Percentiles rank a stretch among this genome's conserved stretches.
phyloP scores from a whole-genome alignment of 768 basidiomycete genomes.

The Lepiota brunneoincarnata region DNA sequence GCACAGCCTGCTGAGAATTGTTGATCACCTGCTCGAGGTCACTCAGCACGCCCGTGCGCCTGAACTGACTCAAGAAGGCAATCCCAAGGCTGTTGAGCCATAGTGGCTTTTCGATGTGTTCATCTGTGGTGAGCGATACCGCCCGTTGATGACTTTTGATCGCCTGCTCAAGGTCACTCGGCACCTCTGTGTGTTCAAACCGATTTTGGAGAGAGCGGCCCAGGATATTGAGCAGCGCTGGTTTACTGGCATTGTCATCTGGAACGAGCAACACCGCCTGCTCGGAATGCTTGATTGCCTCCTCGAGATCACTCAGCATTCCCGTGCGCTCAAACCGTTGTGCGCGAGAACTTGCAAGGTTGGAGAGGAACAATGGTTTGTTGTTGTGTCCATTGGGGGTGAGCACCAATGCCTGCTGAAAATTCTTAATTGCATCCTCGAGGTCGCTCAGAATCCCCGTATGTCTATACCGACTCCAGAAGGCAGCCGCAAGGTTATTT shows the following conservation, averaged over 20 bases:
- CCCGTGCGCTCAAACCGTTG: slow-evolving; percentile 13
- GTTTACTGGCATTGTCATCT: no score
- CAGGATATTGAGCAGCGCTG: neutral
- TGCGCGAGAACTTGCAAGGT: neutral
- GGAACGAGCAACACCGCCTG: no score
- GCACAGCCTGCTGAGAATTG: neutral
- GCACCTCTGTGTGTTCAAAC: slow-evolving; percentile 4
- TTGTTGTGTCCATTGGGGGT: neutral
- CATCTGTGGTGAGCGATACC: neutral
- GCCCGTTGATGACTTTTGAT: neutral
- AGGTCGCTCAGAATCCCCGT: neutral
- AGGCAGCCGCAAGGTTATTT: neutral
- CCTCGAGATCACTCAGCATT: slow-evolving; percentile 10
- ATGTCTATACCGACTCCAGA: neutral
- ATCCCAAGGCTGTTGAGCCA: neutral
- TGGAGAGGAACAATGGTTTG: neutral
- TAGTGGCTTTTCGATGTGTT: neutral
- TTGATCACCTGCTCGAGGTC: neutral
- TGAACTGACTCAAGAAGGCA: neutral
- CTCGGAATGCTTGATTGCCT: neutral
- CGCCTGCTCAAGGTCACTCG: neutral
- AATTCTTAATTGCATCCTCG: neutral
- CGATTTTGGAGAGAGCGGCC: slow-evolving; percentile 14
- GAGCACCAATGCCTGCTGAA: neutral
- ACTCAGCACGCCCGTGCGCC: neutral